Base-by-base conservation (phyloP, 129 eudicot species). In the Lonicera japonica region DNA sequence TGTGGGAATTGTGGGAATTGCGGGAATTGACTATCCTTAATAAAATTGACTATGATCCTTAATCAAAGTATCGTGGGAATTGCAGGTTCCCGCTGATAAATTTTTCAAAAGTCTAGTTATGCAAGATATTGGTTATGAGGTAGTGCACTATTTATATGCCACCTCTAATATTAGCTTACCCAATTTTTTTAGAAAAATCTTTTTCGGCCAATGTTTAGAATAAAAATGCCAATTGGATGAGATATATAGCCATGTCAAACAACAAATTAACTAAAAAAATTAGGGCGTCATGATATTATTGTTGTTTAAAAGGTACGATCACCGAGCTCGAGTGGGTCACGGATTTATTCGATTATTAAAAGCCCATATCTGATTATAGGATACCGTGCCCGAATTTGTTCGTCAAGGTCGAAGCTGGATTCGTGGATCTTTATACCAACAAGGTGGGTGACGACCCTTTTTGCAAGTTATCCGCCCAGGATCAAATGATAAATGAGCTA, bases 151-250 rank as follows among this genome's bases (percentile, higher is more conserved):
- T 43, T 66, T 79, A 0, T 83, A 68, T 34, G 89, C 82, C 7
- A 79, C 85, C 6, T 72, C 82, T 0, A 75, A 75, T 46, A 66
- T 79, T 15, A 75, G 79, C 52, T 39, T 79, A 10, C 89, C 89
- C 0, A 68, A 68, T 1, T 83, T 83, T 43, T 79, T 83, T 66
- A 70, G n/a, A 56, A 61, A 73, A 83, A 41, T 68, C 88, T 0
- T 20, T 73, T 19, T 75, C 77, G 79, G 77, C 83, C 9, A 66
- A 73, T 15, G 65, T 77, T 0, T 83, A 85, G 89, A 75, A 77
- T 79, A 69, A 75, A 25, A 60, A 79, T 15, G 85, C 89, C 12
- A 83, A 75, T 14, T 83, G 89, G 89, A 83, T 83, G 0, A 85
- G 89, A 8, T 83, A 75, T 56, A 65, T 75, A 0, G 75, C 89